Evolutionary conservation across 1,284 basidiomycete genomes (phyloP).

Genomic region (Thecaphora thlaspeos): DNA sequence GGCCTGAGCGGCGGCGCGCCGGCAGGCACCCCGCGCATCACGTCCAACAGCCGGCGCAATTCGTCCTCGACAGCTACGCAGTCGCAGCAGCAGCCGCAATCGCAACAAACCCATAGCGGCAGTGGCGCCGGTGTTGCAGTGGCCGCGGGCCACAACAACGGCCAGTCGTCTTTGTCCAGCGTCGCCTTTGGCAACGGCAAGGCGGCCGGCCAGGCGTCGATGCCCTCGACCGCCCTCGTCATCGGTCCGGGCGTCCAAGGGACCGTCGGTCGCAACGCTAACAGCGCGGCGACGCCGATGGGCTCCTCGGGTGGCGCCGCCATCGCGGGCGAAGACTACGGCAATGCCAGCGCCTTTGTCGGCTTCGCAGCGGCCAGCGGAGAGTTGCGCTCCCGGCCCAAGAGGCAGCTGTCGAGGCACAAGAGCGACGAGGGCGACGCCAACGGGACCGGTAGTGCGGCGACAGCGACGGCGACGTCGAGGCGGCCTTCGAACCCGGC

Average conservation of each 20-base stretch:
- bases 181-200: not conserved
- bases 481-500: constrained; percentile 20
- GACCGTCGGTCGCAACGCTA: constrained; percentile 28
- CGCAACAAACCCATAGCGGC: not conserved
- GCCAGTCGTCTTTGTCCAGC: constrained; percentile 4
- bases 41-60: not conserved
- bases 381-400: constrained; percentile 17
- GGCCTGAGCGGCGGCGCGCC: no score
- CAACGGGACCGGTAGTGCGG: no score
- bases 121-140: constrained; percentile 4
- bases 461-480: not conserved
- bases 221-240: constrained; percentile 48
- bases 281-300: constrained; percentile 21
- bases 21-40: no score
- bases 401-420: constrained; percentile 13
- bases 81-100: constrained; percentile 3
- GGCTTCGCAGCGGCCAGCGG: constrained; percentile 40
- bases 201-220: constrained; percentile 9
- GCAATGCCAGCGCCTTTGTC: constrained; percentile 41
- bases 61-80: not conserved
- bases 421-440: constrained; percentile 14
- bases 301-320: constrained; percentile 21
- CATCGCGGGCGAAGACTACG: constrained; percentile 20
- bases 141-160: constrained; percentile 8
- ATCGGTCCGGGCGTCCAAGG: constrained; percentile 53